Conservation (phyloP, 257 asterid genomes). For the Scutellaria minor region DNA sequence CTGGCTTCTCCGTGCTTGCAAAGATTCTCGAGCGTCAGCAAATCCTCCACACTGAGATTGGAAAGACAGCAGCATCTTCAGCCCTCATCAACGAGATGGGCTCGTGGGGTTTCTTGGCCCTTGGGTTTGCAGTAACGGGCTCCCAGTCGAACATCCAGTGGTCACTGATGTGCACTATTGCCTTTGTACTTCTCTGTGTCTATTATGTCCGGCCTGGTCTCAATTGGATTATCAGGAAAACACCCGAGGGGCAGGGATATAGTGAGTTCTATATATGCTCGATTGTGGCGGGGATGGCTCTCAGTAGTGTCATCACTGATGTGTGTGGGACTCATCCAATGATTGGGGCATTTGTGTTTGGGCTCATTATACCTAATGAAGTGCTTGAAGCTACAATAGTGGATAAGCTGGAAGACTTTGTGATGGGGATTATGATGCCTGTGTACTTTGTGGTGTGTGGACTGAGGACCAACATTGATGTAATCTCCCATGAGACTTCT, state of each 20-base stretch:
- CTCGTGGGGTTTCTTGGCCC: slow-evolving; percentile 69
- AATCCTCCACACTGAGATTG: slow-evolving; percentile 70
- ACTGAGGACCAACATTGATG: slow-evolving; percentile 57
- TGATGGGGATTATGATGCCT: slow-evolving; percentile 80
- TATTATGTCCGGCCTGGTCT: slow-evolving; percentile 67
- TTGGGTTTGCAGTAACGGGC: slow-evolving; percentile 51
- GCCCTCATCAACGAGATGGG: slow-evolving; percentile 60
- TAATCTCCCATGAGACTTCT: slow-evolving; percentile 14
- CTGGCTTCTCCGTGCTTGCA: slow-evolving; percentile 66
- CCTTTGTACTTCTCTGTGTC: slow-evolving; percentile 44
- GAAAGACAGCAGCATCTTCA: slow-evolving; percentile 64
- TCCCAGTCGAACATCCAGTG: slow-evolving; percentile 37
- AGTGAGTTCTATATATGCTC: slow-evolving; percentile 81
- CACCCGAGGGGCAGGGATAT: slow-evolving; percentile 83
- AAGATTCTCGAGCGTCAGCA: slow-evolving; percentile 67
- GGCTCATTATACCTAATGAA: slow-evolving; percentile 73
- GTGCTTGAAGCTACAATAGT: slow-evolving; percentile 68
- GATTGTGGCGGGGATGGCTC: slow-evolving; percentile 53
- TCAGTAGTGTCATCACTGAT: slow-evolving; percentile 67
- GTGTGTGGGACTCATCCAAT: slow-evolving; percentile 85
- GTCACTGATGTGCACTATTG: slow-evolving; percentile 53
- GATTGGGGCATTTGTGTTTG: slow-evolving; percentile 86
- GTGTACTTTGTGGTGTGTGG: slow-evolving; percentile 81
- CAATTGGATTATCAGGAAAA: slow-evolving; percentile 63
- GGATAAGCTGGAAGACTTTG: slow-evolving; percentile 78